Percentiles rank a stretch among this genome's conserved stretches.
Conservation (phyloP, 2,329 filamentous ascomycete genomes). For the Pseudohalonectria lignicola region DNA sequence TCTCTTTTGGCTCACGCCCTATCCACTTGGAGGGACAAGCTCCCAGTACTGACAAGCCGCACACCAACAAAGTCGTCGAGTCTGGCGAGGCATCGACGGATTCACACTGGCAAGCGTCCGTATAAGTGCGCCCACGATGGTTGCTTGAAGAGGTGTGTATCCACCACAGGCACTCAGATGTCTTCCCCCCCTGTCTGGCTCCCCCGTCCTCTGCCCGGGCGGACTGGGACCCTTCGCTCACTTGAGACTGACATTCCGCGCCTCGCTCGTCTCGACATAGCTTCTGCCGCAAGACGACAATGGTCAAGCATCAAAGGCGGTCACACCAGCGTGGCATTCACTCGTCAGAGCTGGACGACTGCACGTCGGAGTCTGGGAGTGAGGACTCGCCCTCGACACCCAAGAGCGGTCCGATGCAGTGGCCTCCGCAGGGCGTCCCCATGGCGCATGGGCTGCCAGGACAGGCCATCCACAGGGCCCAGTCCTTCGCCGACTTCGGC, state of each 20-base stretch:
- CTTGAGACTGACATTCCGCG: no score
- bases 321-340: conserved; percentile 49
- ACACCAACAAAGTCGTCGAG: conserved; percentile 43
- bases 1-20: not conserved
- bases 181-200: no score
- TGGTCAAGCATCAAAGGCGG: conserved; percentile 55
- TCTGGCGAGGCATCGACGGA: conserved; percentile 52
- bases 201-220: no score
- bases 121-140: conserved; percentile 52
- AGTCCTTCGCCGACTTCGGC: conserved; percentile 43
- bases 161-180: no score
- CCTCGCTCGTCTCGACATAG: no score
- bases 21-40: not conserved
- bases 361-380: conserved; percentile 43
- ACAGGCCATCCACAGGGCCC: conserved; percentile 36
- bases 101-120: conserved; percentile 56
- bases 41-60: conserved; percentile 17
- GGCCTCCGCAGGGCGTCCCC: conserved; percentile 31
- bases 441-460: conserved; percentile 24
- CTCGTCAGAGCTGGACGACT: conserved; percentile 43
- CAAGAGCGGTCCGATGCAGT: conserved; percentile 38
- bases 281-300: conserved; percentile 63
- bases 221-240: no score
- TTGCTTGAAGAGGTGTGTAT: conserved; percentile 47
- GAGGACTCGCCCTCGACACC: conserved; percentile 51